Conservation (phyloP, 192 early-diverging fungal genomes). For the Irineochytrium annulatum region DNA sequence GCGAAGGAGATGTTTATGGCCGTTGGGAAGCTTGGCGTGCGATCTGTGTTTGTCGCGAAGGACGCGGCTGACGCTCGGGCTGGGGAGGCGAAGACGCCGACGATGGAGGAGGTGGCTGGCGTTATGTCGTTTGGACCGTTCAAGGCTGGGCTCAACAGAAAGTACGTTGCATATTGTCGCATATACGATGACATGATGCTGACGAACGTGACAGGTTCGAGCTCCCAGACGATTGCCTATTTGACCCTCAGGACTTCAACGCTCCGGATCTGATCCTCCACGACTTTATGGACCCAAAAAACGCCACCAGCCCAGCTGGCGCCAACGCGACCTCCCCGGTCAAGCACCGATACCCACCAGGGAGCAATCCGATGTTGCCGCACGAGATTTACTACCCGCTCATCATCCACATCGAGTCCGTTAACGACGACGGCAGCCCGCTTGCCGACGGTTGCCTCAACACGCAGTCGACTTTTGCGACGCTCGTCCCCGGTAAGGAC, state of each 20-base stretch:
- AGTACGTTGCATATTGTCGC: too few relatives aligned
- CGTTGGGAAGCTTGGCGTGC: background rate
- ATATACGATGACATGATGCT: too few relatives aligned
- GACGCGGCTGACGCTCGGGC: background rate
- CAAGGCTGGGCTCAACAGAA: slow-evolving; percentile 4
- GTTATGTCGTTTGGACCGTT: slow-evolving; percentile 21
- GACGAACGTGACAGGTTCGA: background rate
- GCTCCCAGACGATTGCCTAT: slow-evolving; percentile 10
- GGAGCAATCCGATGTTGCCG: background rate
- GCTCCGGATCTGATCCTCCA: slow-evolving; percentile 6
- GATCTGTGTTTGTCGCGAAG: slow-evolving; percentile 9
- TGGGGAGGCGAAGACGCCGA: background rate
- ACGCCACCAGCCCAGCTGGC: background rate
- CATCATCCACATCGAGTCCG: slow-evolving; percentile 12
- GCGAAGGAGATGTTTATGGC: slow-evolving; percentile 8
- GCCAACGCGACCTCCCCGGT: background rate
- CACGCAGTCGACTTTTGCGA: slow-evolving; percentile 18
- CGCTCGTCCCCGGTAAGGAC: slow-evolving; percentile 8
- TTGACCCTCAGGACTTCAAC: slow-evolving; percentile 8
- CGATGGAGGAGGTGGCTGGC: background rate
- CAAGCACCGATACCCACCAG: background rate
- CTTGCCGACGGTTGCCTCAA: slow-evolving; percentile 1
- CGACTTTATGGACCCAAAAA: background rate
- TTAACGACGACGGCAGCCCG: background rate
- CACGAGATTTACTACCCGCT: slow-evolving; percentile 15